phyloP scores from a whole-genome alignment of 495 filamentous ascomycete genomes.

The Neurospora intermedia region DNA sequence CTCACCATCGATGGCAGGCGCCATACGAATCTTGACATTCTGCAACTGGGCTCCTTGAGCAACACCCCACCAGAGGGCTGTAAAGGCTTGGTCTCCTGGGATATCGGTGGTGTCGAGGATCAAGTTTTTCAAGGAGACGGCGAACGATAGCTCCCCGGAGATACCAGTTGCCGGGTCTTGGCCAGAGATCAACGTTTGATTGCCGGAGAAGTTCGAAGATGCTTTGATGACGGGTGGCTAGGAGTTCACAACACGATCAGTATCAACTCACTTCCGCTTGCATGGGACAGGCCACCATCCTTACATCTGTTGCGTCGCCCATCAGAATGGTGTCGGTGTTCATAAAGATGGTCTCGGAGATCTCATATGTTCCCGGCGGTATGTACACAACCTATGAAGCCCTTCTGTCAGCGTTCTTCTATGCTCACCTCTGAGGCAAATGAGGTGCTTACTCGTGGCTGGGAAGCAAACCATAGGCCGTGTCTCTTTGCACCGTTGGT shows the following conservation, averaged over 20 bases:
- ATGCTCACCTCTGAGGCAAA: background rate
- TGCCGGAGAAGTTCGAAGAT: constrained; percentile 31
- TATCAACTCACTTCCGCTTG: background rate
- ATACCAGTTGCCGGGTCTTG: constrained; percentile 24
- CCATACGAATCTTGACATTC: constrained; percentile 60
- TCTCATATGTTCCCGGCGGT: constrained; percentile 52
- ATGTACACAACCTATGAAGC: constrained; percentile 46
- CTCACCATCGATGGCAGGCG: constrained; percentile 27
- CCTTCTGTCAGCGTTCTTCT: background rate
- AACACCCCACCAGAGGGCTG: constrained; percentile 63
- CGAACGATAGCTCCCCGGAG: constrained; percentile 38
- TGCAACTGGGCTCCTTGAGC: constrained; percentile 56
- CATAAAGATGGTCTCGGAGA: constrained; percentile 45
- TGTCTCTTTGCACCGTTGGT: constrained; percentile 22
- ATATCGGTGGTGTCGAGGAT: constrained; percentile 56
- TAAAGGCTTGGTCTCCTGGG: constrained; percentile 29
- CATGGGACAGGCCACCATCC: constrained; percentile 2
- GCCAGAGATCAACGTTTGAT: constrained; percentile 32
- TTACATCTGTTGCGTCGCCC: constrained; percentile 53
- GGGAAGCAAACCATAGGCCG: constrained; percentile 29
- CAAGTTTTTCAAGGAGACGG: constrained; percentile 56
- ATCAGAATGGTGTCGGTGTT: constrained; percentile 50
- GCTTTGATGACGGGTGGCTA: constrained; percentile 50
- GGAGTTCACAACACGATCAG: background rate
- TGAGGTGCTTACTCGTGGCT: constrained; percentile 21